Evolutionary conservation across 805 yeast species (phyloP).

Genomic region (Cyberlindnera americana): DNA sequence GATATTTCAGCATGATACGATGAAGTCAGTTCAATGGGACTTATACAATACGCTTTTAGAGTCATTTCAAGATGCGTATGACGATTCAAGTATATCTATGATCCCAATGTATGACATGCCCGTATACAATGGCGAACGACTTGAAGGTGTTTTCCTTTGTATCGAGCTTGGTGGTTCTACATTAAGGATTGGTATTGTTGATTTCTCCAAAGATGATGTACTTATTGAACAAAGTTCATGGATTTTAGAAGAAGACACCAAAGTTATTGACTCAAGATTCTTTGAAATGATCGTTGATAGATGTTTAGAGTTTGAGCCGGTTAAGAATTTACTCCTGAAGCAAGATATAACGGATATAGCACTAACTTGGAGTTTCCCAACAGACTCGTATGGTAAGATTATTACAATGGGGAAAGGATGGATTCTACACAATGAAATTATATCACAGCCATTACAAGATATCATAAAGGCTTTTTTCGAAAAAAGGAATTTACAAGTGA

Average conservation of each 20-base stretch:
- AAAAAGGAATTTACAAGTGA: constrained; percentile 27
- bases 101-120: constrained; percentile 11
- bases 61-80: background rate
- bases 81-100: constrained; percentile 13
- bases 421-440: constrained; percentile 37
- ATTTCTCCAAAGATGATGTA: constrained; percentile 2
- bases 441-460: constrained; percentile 37
- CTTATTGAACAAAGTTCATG: constrained; percentile 9
- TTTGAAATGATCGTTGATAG: constrained; percentile 36
- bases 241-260: constrained; percentile 26
- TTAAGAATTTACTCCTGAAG: background rate
- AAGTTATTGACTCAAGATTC: constrained; percentile 38
- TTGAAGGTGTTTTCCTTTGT: constrained; percentile 23
- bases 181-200: constrained; percentile 34
- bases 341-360: constrained; percentile 31
- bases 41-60: background rate
- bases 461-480: constrained; percentile 37
- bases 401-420: constrained; percentile 62
- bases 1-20: constrained; percentile 1
- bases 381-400: constrained; percentile 39
- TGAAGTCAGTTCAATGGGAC: background rate
- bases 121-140: background rate
- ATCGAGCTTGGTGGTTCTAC: constrained; percentile 61
- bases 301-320: constrained; percentile 14
- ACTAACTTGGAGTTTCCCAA: constrained; percentile 57